Percentiles rank a stretch among this genome's conserved stretches.
phyloP scores from a whole-genome alignment of 1,284 basidiomycete genomes.

The Fomitopsis betulina region DNA sequence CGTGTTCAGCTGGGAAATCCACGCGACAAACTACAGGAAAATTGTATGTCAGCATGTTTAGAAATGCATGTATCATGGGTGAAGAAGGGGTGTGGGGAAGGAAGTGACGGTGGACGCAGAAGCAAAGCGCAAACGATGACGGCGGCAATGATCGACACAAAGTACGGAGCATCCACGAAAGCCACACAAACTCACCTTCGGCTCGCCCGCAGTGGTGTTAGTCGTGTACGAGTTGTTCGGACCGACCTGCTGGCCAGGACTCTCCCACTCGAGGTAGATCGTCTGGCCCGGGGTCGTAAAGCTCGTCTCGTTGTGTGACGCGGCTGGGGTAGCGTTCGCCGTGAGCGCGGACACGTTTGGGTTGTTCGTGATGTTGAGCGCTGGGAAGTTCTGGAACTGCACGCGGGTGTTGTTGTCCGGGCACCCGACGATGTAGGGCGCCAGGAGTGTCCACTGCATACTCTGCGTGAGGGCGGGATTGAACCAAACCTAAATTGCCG shows the following conservation, averaged over 20 bases:
- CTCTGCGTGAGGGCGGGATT: constrained; percentile 52
- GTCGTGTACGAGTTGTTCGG: constrained; percentile 53
- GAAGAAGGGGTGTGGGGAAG: neutral
- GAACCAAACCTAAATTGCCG: constrained; percentile 31
- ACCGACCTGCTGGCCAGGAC: constrained; percentile 46
- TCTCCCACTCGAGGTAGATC: constrained; percentile 52
- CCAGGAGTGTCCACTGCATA: constrained; percentile 60
- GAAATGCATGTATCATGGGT: constrained; percentile 11
- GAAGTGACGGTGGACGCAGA: neutral
- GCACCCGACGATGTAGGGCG: constrained; percentile 54
- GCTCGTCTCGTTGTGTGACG: constrained; percentile 45
- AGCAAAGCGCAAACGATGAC: neutral
- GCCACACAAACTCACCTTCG: constrained; percentile 30
- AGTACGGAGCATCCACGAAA: no score
- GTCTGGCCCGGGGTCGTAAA: constrained; percentile 42
- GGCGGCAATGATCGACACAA: neutral
- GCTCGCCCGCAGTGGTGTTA: constrained; percentile 36
- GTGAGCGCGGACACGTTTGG: constrained; percentile 24
- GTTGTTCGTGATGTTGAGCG: constrained; percentile 39
- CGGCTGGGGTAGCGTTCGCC: constrained; percentile 33
- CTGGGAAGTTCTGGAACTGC: constrained; percentile 52
- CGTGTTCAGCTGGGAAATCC: constrained; percentile 61
- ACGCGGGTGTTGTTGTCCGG: constrained; percentile 56
- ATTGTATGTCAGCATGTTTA: constrained; percentile 1
- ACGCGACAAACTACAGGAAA: constrained; percentile 37